Base-by-base conservation (phyloP, 2,329 filamentous ascomycete genomes). In the Ceratocystis cubensis region DNA sequence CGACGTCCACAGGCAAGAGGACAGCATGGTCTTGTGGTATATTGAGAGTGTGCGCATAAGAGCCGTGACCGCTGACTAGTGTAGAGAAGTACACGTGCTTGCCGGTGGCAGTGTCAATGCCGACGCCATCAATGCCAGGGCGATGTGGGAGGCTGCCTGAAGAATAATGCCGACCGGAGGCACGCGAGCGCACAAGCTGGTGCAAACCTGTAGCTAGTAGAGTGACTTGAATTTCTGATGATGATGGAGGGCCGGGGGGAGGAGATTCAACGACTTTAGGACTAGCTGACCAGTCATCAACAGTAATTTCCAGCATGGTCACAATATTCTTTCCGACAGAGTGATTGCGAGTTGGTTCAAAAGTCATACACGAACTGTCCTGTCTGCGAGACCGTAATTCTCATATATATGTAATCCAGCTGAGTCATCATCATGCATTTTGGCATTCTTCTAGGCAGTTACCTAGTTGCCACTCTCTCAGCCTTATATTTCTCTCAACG, bases 101-200 rank as follows among this genome's bases (percentile, higher is more conserved):
- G 48, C 79, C 79, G 0, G 78, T 79, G 1, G 75, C 71, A 5
- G 76, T 75, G 64, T 79, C 74, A 6, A 73, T 71, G 53, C 79
- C 82, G 0, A 82, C 78, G 66, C 81, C 82, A 70, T 85, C 82
- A 13, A 79, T 73, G 10, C 82, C 82, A 0, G 80, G 79, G 1
- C 76, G 73, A 70, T 84, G 80, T 0, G 82, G 83, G 0, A 82
- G 77, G 0, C 71, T 71, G 5, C 75, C 74, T 1, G 78, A 75
- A 22, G 78, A 78, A 74, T 83, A 85, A 73, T 85, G 83, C n/a
- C 72, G 75, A 1, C 83, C 82, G 1, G 77, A 69, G 20, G 82
- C 82, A 37, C 82, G 79, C 50, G 75, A 75, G 62, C 79, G 79
- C 56, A 85, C 82, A 3, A 85, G 73, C 13, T 78, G 76, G 71